A percentile compares a stretch with the other conserved stretches of the same genome.
Conservation (phyloP, 2,329 filamentous ascomycete species). For the Trichophyton mentagrophytes region DNA sequence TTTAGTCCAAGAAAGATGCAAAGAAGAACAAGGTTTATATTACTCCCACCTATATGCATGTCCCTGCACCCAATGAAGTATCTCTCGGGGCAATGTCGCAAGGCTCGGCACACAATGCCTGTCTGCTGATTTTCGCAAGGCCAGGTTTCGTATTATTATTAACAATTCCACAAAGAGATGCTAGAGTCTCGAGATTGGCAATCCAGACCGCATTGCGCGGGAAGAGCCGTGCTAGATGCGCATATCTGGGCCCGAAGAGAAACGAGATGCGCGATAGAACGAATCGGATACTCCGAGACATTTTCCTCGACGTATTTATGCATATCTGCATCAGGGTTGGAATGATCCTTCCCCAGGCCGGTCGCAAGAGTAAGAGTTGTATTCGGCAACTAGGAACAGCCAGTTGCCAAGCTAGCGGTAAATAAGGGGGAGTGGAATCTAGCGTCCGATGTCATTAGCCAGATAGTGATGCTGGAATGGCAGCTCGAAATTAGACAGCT, state of each 20-base stretch:
- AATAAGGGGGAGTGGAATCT: neutral
- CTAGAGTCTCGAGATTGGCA: neutral
- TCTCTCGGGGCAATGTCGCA: conserved; percentile 3
- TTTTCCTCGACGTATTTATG: conserved; percentile 1
- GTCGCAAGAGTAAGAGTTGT: neutral
- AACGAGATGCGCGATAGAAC: conserved; percentile 2
- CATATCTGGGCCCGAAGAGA: neutral
- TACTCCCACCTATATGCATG: neutral
- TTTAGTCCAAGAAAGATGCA: neutral
- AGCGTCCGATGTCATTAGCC: neutral
- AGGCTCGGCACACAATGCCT: conserved; percentile 2
- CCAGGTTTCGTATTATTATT: neutral
- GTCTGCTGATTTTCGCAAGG: neutral
- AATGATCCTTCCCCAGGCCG: conserved; percentile 3
- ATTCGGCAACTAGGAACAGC: neutral
- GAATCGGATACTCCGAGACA: conserved; percentile 1
- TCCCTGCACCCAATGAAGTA: neutral
- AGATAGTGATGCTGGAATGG: neutral
- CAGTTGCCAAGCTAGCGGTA: neutral
- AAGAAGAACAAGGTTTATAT: conserved; percentile 2
- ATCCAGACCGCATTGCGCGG: conserved; percentile 2
- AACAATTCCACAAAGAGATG: conserved; percentile 3
- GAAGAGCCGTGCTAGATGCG: neutral
- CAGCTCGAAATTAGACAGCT: neutral
- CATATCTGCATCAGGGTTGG: conserved; percentile 1